Evolutionary conservation across 208 protist genomes (phyloP).

Genomic region (Naegleria fowleri): DNA sequence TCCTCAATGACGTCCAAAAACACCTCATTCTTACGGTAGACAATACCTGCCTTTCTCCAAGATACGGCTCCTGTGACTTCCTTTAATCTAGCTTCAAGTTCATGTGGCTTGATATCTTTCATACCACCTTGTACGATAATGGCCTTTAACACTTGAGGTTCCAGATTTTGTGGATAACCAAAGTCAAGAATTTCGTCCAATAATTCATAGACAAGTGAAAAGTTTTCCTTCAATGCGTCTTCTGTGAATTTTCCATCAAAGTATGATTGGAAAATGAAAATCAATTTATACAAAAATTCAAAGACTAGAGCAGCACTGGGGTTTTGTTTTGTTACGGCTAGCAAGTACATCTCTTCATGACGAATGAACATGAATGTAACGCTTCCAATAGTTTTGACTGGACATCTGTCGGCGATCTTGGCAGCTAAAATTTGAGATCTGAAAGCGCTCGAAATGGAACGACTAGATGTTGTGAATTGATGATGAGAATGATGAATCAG

Average conservation of each 20-base stretch:
- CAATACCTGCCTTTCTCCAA: slow-evolving; percentile 83
- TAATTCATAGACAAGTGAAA: slow-evolving; percentile 90
- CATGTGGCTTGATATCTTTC: slow-evolving; percentile 37
- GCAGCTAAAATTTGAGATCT: slow-evolving; percentile 68
- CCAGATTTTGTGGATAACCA: slow-evolving; percentile 90
- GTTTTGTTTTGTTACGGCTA: slow-evolving; percentile 81
- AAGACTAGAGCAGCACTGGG: slow-evolving; percentile 74
- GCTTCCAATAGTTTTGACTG: neutral
- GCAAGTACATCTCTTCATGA: slow-evolving; percentile 76
- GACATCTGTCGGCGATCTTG: slow-evolving; percentile 54
- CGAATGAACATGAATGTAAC: neutral
- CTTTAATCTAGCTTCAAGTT: slow-evolving; percentile 54
- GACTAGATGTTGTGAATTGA: slow-evolving; percentile 35
- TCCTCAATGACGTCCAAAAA: slow-evolving; percentile 96
- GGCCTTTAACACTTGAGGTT: slow-evolving; percentile 71
- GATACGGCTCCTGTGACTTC: slow-evolving; percentile 77
- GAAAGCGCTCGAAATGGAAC: slow-evolving; percentile 71
- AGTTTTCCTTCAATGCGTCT: slow-evolving; percentile 87
- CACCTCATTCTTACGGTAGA: slow-evolving; percentile 92
- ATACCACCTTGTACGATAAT: slow-evolving; percentile 72
- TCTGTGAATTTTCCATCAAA: slow-evolving; percentile 80
- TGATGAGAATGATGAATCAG: neutral
- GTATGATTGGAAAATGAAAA: slow-evolving; percentile 79
- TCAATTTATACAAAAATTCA: slow-evolving; percentile 68
- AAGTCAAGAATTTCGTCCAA: slow-evolving; percentile 97